phyloP scores from a whole-genome alignment of 164 flowering plant genomes.

The Macadamia integrifolia region DNA sequence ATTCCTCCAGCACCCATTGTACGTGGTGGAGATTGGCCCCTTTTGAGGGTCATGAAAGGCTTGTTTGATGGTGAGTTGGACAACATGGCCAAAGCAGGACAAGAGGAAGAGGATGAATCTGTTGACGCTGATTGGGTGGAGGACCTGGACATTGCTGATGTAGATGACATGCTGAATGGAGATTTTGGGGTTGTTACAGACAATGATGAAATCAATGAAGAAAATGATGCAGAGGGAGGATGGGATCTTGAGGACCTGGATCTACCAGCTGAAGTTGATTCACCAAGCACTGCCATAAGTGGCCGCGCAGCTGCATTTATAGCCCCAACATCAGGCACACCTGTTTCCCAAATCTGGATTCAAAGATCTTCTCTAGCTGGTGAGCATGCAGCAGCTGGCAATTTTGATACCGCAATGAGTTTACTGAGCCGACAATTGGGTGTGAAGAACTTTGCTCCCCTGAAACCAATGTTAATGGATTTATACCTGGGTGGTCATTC shows the following conservation, averaged over 20 bases:
- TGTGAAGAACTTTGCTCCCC: background rate
- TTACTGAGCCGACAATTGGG: background rate
- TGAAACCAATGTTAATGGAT: background rate
- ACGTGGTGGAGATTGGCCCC: no score
- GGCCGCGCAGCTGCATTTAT: background rate
- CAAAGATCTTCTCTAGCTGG: background rate
- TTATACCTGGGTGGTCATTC: background rate
- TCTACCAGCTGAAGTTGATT: background rate
- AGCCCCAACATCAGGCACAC: background rate
- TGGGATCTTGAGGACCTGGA: conserved; percentile 1
- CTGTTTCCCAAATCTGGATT: background rate
- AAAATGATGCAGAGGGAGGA: background rate
- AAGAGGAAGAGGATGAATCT: background rate
- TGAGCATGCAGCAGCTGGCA: background rate
- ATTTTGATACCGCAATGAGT: background rate
- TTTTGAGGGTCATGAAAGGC: no score
- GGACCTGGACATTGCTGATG: no score
- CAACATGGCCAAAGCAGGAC: background rate
- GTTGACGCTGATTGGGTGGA: no score
- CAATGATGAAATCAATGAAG: background rate
- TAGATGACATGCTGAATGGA: background rate
- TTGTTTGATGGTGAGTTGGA: no score
- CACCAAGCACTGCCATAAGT: background rate
- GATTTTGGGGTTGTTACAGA: background rate
- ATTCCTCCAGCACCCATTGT: no score